Evolutionary conservation across 140 eudicot species (phyloP).

Genomic region (Anethum foeniculum): DNA sequence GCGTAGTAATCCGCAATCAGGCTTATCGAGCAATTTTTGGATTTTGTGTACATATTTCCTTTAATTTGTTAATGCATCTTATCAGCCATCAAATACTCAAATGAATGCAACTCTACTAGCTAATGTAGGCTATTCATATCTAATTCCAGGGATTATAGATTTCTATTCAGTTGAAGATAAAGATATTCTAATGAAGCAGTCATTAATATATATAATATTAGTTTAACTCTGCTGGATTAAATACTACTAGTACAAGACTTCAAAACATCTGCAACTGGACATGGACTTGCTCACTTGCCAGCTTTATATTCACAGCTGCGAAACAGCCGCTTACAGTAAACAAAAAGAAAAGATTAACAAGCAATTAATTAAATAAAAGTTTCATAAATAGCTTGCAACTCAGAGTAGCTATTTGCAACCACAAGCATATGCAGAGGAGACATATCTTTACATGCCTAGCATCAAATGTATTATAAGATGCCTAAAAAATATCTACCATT

Average conservation of each 20-base stretch:
- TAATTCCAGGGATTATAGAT: background rate
- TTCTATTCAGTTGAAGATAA: background rate
- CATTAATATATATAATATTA: background rate
- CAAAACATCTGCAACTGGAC: background rate
- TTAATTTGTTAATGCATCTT: background rate
- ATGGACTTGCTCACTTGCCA: constrained; percentile 34
- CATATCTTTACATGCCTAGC: background rate
- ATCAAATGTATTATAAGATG: background rate
- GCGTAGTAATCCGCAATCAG: background rate
- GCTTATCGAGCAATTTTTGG: background rate
- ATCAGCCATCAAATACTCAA: background rate
- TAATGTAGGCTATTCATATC: background rate
- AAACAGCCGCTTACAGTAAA: constrained; percentile 61
- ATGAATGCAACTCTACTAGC: background rate
- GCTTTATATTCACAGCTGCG: constrained; percentile 41
- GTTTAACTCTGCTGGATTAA: background rate
- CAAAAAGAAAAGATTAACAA: constrained; percentile 15
- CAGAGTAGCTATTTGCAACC: background rate
- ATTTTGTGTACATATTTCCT: background rate
- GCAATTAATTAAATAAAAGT: background rate
- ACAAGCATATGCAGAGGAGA: background rate
- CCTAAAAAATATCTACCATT: background rate
- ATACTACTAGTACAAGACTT: background rate
- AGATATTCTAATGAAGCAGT: background rate
- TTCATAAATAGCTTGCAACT: background rate